Base-by-base conservation (phyloP, 2,329 filamentous ascomycete species). In the Claviceps fusiformis region DNA sequence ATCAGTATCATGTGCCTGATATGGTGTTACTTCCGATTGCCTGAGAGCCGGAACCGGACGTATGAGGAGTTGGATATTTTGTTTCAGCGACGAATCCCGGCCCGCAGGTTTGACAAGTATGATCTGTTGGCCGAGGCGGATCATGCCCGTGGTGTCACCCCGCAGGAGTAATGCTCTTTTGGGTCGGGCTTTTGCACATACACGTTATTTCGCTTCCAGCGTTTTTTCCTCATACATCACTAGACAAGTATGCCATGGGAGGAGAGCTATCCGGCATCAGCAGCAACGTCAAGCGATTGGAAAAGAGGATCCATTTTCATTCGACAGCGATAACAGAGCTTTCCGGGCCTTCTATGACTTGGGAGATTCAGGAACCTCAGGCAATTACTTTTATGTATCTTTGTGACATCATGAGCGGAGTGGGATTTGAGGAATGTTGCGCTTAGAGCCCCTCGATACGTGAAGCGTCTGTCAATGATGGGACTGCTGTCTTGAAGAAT, bases 41-140 rank as follows among this genome's bases (percentile, higher is more conserved):
- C 66, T 0, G 66, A 67, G 27, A 67, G 63, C 13, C 59, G 60
- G 7, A 61, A 62, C 45, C 59, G 60, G 27, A 67, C 66, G 0
- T 65, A 63, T n/a, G 64, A 67, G 3, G 65, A 69, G 53, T 44
- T 69, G 48, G 65, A 69, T 29, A 61, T 65, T 29, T 57, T 68
- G 35, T 67, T 67, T 13, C 60, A 65, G 49, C 45, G 60, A 19
- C 46, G 31, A 1, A 35, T 62, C 10, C 56, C 60, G 5, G 50
- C 59, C 1, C 55, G 59, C 8, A 37, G 60, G 27, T 62, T 62
- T 45, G 51, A 55, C 7, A 50, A 57, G 1, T 60, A 60, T 44
- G 59, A 62, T 39, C 51, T 62, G 3, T 13, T 62, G 27, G 52
- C 55, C 5, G 60, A 62, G 27, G 46, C 54, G 1, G 55, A 59